Evolutionary conservation across 257 asterid genomes (phyloP).

Genomic region (Solanum phureja): DNA sequence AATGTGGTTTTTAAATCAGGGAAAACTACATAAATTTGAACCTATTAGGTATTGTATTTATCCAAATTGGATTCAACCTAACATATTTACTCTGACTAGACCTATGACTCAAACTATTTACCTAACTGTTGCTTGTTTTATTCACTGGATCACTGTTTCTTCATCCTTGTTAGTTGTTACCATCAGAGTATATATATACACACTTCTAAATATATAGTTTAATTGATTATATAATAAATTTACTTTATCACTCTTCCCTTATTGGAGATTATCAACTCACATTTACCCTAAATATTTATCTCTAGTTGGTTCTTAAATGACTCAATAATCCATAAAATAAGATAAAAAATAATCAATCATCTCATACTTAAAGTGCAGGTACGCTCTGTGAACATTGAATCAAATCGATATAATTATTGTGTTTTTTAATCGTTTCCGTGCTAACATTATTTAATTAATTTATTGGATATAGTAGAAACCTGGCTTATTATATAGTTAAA

Average conservation of each 20-base stretch:
- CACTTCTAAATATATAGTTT: neutral
- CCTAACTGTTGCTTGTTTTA: fast-evolving
- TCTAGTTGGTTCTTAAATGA: neutral
- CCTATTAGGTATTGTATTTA: too few species aligned
- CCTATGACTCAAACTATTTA: too few species aligned
- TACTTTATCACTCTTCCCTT: neutral
- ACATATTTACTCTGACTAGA: too few species aligned
- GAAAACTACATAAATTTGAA: too few species aligned
- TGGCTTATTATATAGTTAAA: neutral
- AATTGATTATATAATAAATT: neutral
- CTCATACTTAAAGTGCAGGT: neutral
- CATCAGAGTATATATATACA: too few species aligned
- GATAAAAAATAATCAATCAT: neutral
- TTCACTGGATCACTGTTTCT: too few species aligned
- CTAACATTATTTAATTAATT: too few species aligned
- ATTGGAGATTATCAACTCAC: neutral
- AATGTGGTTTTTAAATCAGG: neutral
- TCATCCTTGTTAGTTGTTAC: too few species aligned
- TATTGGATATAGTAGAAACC: neutral
- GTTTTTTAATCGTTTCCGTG: neutral
- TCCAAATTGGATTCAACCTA: too few species aligned
- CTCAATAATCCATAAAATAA: neutral
- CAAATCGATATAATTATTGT: neutral
- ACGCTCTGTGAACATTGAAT: neutral
- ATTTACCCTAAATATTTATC: neutral